Evolutionary conservation across 108 stramenopile species (phyloP), one percentile per base, ranked within the genome.

Genomic region (Nitzschia sp.): DNA sequence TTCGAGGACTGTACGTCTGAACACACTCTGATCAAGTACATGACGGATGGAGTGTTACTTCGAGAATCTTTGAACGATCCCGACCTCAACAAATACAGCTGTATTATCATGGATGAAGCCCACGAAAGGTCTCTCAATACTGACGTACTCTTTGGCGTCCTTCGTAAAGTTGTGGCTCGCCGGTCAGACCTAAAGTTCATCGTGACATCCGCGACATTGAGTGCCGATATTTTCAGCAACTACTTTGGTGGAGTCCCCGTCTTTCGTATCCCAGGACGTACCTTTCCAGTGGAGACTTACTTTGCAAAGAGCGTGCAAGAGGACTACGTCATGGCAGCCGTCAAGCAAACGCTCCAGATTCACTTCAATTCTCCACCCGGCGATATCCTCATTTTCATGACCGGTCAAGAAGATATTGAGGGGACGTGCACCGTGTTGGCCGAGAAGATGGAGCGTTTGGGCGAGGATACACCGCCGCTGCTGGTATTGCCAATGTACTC

Each of bases 321-420:
- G 70, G 99, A 99, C 71, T 98, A 98, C 74, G 98, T 99, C 19
- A 97, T 98, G 85, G 98, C 96, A 5, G 98, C 99, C 2, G 99
- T 98, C 25, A 97, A 97, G 74, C 97, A 98, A 82, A 92, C 95
- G 5, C 77, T 98, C 30, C 94, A 95, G 62, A 98, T 99, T 65
- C 99, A 99, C 75, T 93, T 98, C 75, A 96, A 95, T 49, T 83
- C 81, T 68, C 96, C 96, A 24, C 95, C 97, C 5, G 99, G 99
- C 15, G 99, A 99, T 74, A 98, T 99, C 71, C 68, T 99, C 1
- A 92, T 98, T 55, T 99, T 99, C 82, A 98, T 99, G 98, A 99
- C 99, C 17, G 99, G 99, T 11, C 99, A 99, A 69, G 99, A 98
- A 83, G 99, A 99, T 73, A 98, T 99, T 67, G 98, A 98, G 71